Conservation (phyloP, 2,329 filamentous ascomycete species). For the Ophiocordyceps australis region DNA sequence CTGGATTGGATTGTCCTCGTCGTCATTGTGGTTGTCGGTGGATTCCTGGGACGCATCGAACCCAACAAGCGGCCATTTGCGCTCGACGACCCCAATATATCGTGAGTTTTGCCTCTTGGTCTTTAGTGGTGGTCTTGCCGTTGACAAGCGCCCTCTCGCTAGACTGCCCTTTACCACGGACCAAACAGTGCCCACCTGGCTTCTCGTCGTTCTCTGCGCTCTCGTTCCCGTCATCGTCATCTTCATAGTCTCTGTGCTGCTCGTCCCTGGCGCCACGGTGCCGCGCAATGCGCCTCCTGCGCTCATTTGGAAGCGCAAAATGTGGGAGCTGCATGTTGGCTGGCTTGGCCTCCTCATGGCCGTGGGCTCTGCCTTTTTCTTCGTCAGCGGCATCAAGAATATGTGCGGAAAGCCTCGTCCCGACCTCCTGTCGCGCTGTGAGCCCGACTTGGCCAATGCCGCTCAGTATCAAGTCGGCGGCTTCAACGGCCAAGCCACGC, state of each 20-base stretch:
- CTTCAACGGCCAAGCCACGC: constrained; percentile 33
- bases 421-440: constrained; percentile 64
- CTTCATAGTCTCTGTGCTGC: constrained; percentile 44
- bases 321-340: constrained; percentile 82
- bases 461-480: constrained; percentile 44
- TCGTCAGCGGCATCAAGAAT: constrained; percentile 77
- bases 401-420: constrained; percentile 54
- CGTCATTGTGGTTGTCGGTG: constrained; percentile 36
- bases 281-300: constrained; percentile 41
- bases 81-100: constrained; percentile 55
- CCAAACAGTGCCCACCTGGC: constrained; percentile 53
- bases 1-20: constrained; percentile 59
- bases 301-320: constrained; percentile 59
- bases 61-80: constrained; percentile 57
- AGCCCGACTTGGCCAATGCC: constrained; percentile 53
- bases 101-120: constrained; percentile 22
- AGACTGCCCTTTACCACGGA: constrained; percentile 52
- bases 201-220: constrained; percentile 46
- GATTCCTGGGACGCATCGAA: constrained; percentile 36
- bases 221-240: constrained; percentile 51
- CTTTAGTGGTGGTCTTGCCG: not conserved
- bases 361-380: constrained; percentile 54
- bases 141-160: not conserved
- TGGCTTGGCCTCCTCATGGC: constrained; percentile 68
- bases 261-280: constrained; percentile 57